phyloP scores from a whole-genome alignment of 768 basidiomycete species.

The Tylopilus vinaceipallidus region DNA sequence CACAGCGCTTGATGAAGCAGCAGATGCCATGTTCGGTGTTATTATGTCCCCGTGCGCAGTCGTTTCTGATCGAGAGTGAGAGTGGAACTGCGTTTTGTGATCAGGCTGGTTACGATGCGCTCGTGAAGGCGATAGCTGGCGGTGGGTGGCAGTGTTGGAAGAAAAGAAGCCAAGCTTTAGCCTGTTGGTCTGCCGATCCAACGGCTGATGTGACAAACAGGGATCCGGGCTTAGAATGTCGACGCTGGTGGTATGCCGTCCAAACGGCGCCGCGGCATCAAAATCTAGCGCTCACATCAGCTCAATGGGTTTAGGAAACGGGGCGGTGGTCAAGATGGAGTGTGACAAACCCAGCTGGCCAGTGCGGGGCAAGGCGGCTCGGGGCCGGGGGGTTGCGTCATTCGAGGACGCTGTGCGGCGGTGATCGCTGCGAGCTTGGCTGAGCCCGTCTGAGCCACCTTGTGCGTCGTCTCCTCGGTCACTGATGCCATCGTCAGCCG shows the following conservation, averaged over 20 bases:
- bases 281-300: slow-evolving; percentile 19
- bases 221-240: slow-evolving; percentile 12
- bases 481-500: slow-evolving; percentile 7
- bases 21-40: slow-evolving; percentile 26
- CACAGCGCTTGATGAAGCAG: slow-evolving; percentile 22
- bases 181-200: slow-evolving; percentile 37
- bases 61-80: slow-evolving; percentile 38
- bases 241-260: slow-evolving; percentile 12
- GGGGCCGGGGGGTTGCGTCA: slow-evolving; percentile 51
- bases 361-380: slow-evolving; percentile 26
- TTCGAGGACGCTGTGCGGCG: slow-evolving; percentile 40
- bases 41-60: slow-evolving; percentile 19
- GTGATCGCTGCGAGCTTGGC: slow-evolving; percentile 17
- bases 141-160: slow-evolving; percentile 40
- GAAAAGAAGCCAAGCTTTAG: slow-evolving; percentile 27
- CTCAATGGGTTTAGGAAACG: background rate
- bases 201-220: slow-evolving; percentile 16
- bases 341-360: slow-evolving; percentile 20
- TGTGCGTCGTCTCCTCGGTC: slow-evolving; percentile 7
- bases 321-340: slow-evolving; percentile 9
- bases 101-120: slow-evolving; percentile 29
- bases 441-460: slow-evolving; percentile 5
- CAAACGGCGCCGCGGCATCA: slow-evolving; percentile 2
- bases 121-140: slow-evolving; percentile 27
- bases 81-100: slow-evolving; percentile 36